phyloP scores from a whole-genome alignment of 192 early-diverging fungal genomes.

The Backusella tarrabulga region DNA sequence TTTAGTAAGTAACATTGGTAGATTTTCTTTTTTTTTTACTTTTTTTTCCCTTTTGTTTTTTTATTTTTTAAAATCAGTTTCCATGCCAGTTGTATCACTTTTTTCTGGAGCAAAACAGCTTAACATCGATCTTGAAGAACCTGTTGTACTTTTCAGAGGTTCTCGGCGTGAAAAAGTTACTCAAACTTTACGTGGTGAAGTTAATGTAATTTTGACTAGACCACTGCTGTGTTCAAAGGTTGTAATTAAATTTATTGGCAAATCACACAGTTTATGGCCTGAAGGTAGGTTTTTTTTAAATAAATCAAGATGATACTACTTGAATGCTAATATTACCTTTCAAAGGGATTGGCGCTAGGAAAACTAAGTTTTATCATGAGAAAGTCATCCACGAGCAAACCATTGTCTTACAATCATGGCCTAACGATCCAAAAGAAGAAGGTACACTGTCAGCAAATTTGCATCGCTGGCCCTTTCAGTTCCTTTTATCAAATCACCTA shows the following conservation, averaged over 20 bases:
- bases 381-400: constrained; percentile 33
- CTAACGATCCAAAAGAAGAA: neutral
- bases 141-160: constrained; percentile 26
- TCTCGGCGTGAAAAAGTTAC: constrained; percentile 9
- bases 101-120: constrained; percentile 28
- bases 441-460: constrained; percentile 3
- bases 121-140: constrained; percentile 32
- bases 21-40: neutral
- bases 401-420: constrained; percentile 19
- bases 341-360: constrained; percentile 20
- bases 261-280: constrained; percentile 34
- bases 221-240: constrained; percentile 17
- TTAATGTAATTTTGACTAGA: constrained; percentile 22
- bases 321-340: neutral
- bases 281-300: constrained; percentile 24
- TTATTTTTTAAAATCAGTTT: neutral
- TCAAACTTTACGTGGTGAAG: constrained; percentile 25
- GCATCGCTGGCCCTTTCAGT: constrained; percentile 31
- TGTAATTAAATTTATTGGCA: constrained; percentile 26
- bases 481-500: constrained; percentile 22
- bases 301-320: too few relatives aligned
- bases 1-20: neutral
- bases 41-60: neutral
- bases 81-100: constrained; percentile 18
- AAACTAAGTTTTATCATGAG: constrained; percentile 27